Conservation (phyloP, 208 protist species). For the Trypanosoma cruzi region DNA sequence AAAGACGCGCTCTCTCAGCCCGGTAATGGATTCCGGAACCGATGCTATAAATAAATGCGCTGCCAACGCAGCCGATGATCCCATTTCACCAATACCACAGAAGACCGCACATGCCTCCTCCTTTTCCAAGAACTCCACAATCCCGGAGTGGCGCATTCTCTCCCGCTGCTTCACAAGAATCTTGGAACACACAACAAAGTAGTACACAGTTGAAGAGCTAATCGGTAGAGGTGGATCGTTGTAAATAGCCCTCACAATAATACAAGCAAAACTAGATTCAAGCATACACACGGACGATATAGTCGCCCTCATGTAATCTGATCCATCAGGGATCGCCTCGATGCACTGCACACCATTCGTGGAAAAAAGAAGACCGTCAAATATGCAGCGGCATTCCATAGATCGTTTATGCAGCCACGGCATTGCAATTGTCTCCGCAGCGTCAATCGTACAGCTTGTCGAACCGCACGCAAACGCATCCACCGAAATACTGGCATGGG, state of each 20-base stretch:
- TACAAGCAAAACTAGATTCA: slow-evolving; percentile 33
- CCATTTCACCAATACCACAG: slow-evolving; percentile 51
- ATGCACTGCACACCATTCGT: slow-evolving; percentile 25
- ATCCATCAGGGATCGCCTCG: slow-evolving; percentile 24
- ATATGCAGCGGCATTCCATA: slow-evolving; percentile 39
- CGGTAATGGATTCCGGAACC: slow-evolving; percentile 17
- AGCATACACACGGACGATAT: slow-evolving; percentile 27
- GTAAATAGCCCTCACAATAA: slow-evolving; percentile 27
- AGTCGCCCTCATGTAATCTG: slow-evolving; percentile 5
- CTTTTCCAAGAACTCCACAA: slow-evolving; percentile 30
- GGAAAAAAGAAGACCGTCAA: slow-evolving; percentile 59
- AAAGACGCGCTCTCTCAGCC: slow-evolving; percentile 33
- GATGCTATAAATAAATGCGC: slow-evolving; percentile 41
- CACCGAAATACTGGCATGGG: slow-evolving; percentile 24
- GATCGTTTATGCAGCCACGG: slow-evolving; percentile 34
- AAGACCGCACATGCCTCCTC: slow-evolving; percentile 45
- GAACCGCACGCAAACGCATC: slow-evolving; percentile 31
- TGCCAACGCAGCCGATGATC: slow-evolving; percentile 36
- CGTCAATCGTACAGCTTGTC: slow-evolving; percentile 28
- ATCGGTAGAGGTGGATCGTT: slow-evolving; percentile 27
- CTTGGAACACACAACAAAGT: slow-evolving; percentile 33
- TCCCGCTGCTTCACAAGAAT: slow-evolving; percentile 27
- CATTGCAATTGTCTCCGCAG: slow-evolving; percentile 30
- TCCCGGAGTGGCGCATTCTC: slow-evolving; percentile 21
- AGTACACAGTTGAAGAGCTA: slow-evolving; percentile 27